Base-by-base conservation (phyloP, 306 rosid genomes). In the Ormosia emarginata region DNA sequence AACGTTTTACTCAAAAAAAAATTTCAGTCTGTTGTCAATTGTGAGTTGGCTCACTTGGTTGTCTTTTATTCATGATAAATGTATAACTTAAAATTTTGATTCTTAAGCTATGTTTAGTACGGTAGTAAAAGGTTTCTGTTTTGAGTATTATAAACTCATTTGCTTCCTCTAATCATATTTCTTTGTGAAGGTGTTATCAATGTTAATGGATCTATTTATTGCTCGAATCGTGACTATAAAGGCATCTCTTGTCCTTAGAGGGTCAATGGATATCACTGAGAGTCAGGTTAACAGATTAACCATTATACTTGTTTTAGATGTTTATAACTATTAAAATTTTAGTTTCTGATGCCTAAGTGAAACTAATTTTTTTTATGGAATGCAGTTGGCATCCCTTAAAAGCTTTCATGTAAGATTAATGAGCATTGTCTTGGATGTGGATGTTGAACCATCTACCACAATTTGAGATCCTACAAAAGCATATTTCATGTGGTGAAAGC, bases 351-450 rank as follows among this genome's bases (percentile, higher is more conserved):
- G 67, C 72, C 59, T 46, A 63, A 71, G 67, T 81, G 61, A 67
- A 70, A 73, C 79, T 69, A 86, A 8, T n/a, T 64, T 36, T 39
- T 75, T 81, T 47, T 49, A 65, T 79, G 46, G 34, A 75, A 61
- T 81, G 85, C 96, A 95, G 99, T 81, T 95, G 92, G 96, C 86
- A 66, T 93, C 96, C 93, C 88, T 95, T 41, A 95, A 93, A 92
- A 84, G 93, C 83, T 95, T 95, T 91, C 99, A 95, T 85, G 99
- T 93, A 70, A 89, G 99, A 86, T 80, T 95, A 87, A 95, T 93
- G 99, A 95, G 99, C 87, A 89, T 95, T 86, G 99, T 92, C 85
- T 87, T 95, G 89, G 99, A 95, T 80, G 99, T 95, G 96, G 99
- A 95, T 88, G 99, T 95, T 87, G 97, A 95, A 88, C 99, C 99